phyloP scores from a whole-genome alignment of 305 asterid genomes.

The Andrographis paniculata region DNA sequence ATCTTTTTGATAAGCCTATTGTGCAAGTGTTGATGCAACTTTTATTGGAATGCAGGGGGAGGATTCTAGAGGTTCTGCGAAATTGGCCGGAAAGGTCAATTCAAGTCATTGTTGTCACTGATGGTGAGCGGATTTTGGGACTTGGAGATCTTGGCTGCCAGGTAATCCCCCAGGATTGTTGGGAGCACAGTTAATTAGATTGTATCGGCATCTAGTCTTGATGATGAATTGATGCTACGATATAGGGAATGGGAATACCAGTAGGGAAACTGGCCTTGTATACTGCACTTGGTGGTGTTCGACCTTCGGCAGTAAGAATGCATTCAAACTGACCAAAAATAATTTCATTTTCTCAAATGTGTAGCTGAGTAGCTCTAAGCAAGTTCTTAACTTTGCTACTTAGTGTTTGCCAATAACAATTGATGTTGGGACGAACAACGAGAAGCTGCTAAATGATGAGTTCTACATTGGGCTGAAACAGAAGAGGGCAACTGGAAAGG shows the following conservation, averaged over 20 bases:
- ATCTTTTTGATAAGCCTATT: not conserved
- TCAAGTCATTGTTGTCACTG: constrained; percentile 85
- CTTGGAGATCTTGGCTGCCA: constrained; percentile 88
- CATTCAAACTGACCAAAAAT: not conserved
- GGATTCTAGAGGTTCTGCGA: constrained; percentile 67
- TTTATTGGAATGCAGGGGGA: constrained; percentile 42
- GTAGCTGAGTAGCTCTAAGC: constrained; percentile 2
- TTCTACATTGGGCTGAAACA: constrained; percentile 84
- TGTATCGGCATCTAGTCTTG: not conserved
- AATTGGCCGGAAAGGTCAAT: constrained; percentile 82
- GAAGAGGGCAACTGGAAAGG: constrained; percentile 73
- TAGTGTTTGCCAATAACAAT: constrained; percentile 85
- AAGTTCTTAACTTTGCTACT: constrained; percentile 3
- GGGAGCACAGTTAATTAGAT: not conserved
- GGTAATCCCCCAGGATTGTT: constrained; percentile 25
- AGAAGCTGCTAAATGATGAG: constrained; percentile 53
- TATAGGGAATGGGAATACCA: constrained; percentile 90
- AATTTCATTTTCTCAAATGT: not conserved
- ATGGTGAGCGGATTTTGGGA: constrained; percentile 86
- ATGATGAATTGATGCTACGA: constrained; percentile 4
- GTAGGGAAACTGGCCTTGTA: constrained; percentile 75
- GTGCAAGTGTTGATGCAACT: constrained; percentile 7
- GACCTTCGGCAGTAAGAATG: constrained; percentile 79
- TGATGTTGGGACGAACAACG: no score
- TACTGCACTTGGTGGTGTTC: constrained; percentile 78